Conservation (phyloP, 2,329 filamentous ascomycete species). For the Proliferodiscus dingleyae region DNA sequence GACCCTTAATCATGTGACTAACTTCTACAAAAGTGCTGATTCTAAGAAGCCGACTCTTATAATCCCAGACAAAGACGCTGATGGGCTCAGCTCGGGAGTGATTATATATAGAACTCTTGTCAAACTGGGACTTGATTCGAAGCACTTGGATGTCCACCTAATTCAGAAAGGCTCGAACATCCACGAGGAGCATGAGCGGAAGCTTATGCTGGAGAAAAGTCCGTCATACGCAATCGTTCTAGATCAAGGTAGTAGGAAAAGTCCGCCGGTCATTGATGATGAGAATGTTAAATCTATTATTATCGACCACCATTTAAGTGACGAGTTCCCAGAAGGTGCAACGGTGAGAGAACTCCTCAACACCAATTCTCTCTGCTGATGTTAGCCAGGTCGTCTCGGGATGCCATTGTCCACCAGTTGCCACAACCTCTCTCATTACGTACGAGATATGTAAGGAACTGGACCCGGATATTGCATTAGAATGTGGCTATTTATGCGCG, state of each 20-base stretch:
- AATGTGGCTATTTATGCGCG: slow-evolving; percentile 57
- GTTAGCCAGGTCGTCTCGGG: slow-evolving; percentile 49
- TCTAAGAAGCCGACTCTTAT: slow-evolving; percentile 51
- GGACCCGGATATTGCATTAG: slow-evolving; percentile 42
- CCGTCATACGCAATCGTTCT: slow-evolving; percentile 58
- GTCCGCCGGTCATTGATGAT: slow-evolving; percentile 47
- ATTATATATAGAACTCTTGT: slow-evolving; percentile 57
- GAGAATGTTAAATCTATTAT: slow-evolving; percentile 47
- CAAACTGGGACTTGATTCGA: slow-evolving; percentile 49
- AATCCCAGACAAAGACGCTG: slow-evolving; percentile 65
- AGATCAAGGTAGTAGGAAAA: slow-evolving; percentile 58
- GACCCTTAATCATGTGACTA: neutral
- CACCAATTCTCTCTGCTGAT: slow-evolving; percentile 27
- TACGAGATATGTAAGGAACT: slow-evolving; percentile 58
- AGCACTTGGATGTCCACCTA: slow-evolving; percentile 53
- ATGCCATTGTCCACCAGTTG: slow-evolving; percentile 59
- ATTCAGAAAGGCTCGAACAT: slow-evolving; percentile 55
- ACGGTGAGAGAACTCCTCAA: slow-evolving; percentile 11
- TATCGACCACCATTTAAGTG: slow-evolving; percentile 58
- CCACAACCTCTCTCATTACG: slow-evolving; percentile 58
- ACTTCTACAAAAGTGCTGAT: slow-evolving; percentile 39
- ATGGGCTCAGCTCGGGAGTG: slow-evolving; percentile 59
- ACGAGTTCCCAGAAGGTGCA: slow-evolving; percentile 49
- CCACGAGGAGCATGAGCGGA: slow-evolving; percentile 48
- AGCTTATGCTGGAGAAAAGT: slow-evolving; percentile 43